These are phyloP conservation scores for Pseudogymnoascus sp. DNA, from an alignment of 2,329 filamentous ascomycete genomes.

Conservation along the genomic window DNA sequence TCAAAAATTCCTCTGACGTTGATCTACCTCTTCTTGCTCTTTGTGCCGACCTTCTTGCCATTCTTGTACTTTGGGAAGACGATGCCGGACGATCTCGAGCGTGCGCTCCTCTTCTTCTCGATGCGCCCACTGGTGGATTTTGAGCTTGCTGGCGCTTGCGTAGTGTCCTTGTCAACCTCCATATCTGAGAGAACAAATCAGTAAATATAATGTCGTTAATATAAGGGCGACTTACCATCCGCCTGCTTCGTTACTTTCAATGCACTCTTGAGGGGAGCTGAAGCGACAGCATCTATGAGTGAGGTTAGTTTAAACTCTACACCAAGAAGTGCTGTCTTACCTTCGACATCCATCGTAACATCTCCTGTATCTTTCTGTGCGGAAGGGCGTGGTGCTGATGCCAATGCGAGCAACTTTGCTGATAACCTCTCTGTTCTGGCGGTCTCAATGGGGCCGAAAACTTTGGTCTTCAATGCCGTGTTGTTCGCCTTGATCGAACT, in stretches of 20 bases:
- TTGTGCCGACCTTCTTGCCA: conserved; percentile 38
- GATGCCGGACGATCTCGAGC: conserved; percentile 45
- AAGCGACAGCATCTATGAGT: neutral
- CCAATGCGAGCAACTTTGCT: conserved; percentile 74
- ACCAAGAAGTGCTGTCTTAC: conserved; percentile 15
- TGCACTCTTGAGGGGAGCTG: conserved; percentile 14
- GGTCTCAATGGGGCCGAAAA: conserved; percentile 75
- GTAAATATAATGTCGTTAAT: neutral
- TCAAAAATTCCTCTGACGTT: neutral
- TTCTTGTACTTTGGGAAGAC: conserved; percentile 52
- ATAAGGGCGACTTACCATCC: conserved; percentile 20
- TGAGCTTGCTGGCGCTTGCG: conserved; percentile 28
- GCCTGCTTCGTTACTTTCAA: conserved; percentile 17
- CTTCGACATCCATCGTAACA: conserved; percentile 40
- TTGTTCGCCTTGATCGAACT: conserved; percentile 78
- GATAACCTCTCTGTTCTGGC: conserved; percentile 76
- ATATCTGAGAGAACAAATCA: conserved; percentile 34
- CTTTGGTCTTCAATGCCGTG: conserved; percentile 64
- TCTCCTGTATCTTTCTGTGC: conserved; percentile 36
- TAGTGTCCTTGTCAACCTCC: conserved; percentile 43
- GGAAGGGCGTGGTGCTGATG: conserved; percentile 62
- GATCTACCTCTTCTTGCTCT: conserved; percentile 23
- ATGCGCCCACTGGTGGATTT: conserved; percentile 41
- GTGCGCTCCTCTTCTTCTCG: conserved; percentile 43
- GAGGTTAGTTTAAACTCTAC: neutral